phyloP scores from a whole-genome alignment of 768 basidiomycete genomes.

The Tricholoma sp. region DNA sequence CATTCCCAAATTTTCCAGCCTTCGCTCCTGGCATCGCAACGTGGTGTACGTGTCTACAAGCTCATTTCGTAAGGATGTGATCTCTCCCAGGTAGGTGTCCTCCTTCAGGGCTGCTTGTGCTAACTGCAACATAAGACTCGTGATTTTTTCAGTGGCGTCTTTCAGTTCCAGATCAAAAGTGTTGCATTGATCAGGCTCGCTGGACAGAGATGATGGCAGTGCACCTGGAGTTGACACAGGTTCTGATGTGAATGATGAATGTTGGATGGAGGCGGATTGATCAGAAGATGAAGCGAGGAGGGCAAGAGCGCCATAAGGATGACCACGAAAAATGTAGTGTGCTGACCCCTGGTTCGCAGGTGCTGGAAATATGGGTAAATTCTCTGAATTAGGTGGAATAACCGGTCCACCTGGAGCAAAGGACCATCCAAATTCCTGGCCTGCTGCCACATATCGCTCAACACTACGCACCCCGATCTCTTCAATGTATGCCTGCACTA shows the following conservation, averaged over 20 bases:
- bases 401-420: not conserved
- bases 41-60: not conserved
- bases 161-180: no score
- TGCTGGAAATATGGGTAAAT: not conserved
- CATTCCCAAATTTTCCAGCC: no score
- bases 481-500: not conserved
- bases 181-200: not conserved
- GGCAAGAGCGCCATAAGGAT: not conserved
- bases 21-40: not conserved
- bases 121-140: not conserved
- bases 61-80: not conserved
- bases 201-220: not conserved
- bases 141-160: not conserved
- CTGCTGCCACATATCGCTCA: no score
- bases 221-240: not conserved
- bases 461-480: no score
- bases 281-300: not conserved
- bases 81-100: not conserved
- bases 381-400: not conserved
- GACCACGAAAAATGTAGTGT: not conserved
- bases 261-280: not conserved
- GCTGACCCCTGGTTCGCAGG: not conserved
- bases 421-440: not conserved
- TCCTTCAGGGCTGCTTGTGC: not conserved
- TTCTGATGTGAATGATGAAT: not conserved